These are phyloP conservation scores for Talaromyces funiculosus DNA, from an alignment of 2,329 filamentous ascomycete species.

Conservation along the genomic window DNA sequence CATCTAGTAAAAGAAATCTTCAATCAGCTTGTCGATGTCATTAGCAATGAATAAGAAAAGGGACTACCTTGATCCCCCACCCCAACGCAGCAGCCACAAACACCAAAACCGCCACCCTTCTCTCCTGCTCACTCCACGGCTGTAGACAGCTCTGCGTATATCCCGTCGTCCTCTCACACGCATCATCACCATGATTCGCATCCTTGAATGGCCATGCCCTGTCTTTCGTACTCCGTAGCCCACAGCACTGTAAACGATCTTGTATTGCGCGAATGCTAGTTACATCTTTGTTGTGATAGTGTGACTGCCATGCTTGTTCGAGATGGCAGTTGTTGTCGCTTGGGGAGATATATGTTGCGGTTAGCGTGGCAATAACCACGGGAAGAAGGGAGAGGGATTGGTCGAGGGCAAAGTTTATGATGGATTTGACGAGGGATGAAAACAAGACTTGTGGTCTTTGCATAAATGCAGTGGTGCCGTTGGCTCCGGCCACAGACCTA, in stretches of 20 bases:
- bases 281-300: slow-evolving; percentile 28
- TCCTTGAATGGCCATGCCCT: slow-evolving; percentile 37
- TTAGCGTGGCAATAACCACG: slow-evolving; percentile 25
- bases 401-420: slow-evolving; percentile 14
- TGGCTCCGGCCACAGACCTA: not conserved
- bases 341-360: slow-evolving; percentile 26
- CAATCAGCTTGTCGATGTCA: not conserved
- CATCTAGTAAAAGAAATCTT: not conserved
- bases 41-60: not conserved
- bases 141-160: slow-evolving; percentile 27
- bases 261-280: slow-evolving; percentile 30
- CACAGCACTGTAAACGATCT: slow-evolving; percentile 30
- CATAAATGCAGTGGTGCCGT: not conserved
- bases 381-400: slow-evolving; percentile 23
- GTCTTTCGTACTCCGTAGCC: slow-evolving; percentile 31
- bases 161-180: slow-evolving; percentile 28
- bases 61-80: slow-evolving; percentile 19
- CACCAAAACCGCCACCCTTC: slow-evolving; percentile 24
- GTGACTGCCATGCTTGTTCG: slow-evolving; percentile 27
- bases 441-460: not conserved
- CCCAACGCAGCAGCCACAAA: slow-evolving; percentile 23
- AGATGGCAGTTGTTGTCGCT: slow-evolving; percentile 24
- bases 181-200: slow-evolving; percentile 22
- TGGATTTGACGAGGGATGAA: not conserved
- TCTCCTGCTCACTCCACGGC: slow-evolving; percentile 26